A percentile compares a stretch with the other conserved stretches of the same genome.
phyloP scores from a whole-genome alignment of 352 stramenopile genomes.

The Pythium pyrilobum region DNA sequence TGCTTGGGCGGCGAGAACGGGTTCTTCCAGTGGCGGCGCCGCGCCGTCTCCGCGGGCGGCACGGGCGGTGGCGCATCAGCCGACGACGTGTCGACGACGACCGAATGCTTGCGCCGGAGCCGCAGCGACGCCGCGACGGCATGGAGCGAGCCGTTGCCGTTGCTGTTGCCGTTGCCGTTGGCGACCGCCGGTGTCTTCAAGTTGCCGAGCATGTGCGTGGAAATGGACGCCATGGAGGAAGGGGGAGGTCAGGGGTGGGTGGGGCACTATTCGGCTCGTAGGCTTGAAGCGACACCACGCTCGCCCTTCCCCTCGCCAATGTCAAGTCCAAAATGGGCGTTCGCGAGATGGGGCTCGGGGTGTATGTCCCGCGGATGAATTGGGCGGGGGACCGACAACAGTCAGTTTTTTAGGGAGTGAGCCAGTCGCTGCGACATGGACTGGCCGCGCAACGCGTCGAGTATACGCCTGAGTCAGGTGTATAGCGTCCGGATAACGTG shows the following conservation, averaged over 20 bases:
- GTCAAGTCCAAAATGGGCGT: too few relatives aligned
- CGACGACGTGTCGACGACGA: background rate
- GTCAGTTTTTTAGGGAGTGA: too few relatives aligned
- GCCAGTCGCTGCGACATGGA: too few relatives aligned
- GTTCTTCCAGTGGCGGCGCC: slow-evolving; percentile 9
- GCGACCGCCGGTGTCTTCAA: background rate
- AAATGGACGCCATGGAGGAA: background rate
- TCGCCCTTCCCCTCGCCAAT: background rate
- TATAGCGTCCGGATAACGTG: too few relatives aligned
- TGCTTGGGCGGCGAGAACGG: slow-evolving; percentile 14
- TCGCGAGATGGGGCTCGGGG: too few relatives aligned
- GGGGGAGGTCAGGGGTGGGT: background rate
- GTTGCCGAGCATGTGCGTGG: slow-evolving; percentile 8
- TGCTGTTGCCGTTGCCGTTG: background rate
- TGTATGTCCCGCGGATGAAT: too few relatives aligned
- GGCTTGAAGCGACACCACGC: too few relatives aligned
- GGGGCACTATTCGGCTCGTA: too few relatives aligned
- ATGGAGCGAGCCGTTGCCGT: background rate
- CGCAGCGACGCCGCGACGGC: slow-evolving; percentile 16
- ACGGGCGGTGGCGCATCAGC: background rate
- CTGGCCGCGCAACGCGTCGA: too few relatives aligned
- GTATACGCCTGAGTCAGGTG: too few relatives aligned
- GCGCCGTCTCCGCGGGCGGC: background rate
- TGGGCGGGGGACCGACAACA: too few relatives aligned
- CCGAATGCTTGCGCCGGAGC: slow-evolving; percentile 7